These are phyloP conservation scores for Solanum phureja DNA, from an alignment of 257 asterid species.

Conservation along the genomic window DNA sequence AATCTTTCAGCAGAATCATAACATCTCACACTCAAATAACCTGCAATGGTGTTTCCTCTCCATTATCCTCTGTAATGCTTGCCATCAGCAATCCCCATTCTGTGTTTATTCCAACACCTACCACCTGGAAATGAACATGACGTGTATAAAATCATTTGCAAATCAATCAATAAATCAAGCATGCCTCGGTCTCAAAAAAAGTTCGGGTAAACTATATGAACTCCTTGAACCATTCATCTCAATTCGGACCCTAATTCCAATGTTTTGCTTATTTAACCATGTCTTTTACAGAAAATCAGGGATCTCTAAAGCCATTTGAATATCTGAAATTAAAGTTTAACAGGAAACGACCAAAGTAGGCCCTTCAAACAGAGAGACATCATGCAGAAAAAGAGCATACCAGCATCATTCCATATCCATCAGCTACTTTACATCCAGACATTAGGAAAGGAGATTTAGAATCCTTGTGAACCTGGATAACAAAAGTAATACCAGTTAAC, in stretches of 20 bases:
- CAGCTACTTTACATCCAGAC: slow-evolving; percentile 98
- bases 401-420: slow-evolving; percentile 96
- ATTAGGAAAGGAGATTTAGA: slow-evolving; percentile 71
- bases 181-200: neutral
- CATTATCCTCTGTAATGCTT: slow-evolving; percentile 94
- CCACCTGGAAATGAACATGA: slow-evolving; percentile 41
- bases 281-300: neutral
- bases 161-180: neutral
- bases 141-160: neutral
- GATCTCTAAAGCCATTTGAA: neutral
- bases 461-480: slow-evolving; percentile 73
- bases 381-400: slow-evolving; percentile 22
- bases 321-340: neutral
- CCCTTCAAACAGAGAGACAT: neutral
- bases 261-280: neutral
- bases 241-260: neutral
- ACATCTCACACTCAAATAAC: slow-evolving; percentile 18
- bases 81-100: slow-evolving; percentile 99
- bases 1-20: neutral
- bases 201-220: neutral
- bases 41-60: slow-evolving; percentile 99
- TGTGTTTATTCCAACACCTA: slow-evolving; percentile 84
- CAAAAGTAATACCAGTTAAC: slow-evolving; percentile 1
- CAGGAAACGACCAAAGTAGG: neutral
- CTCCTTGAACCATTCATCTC: neutral